Evolutionary conservation across 179 eudicot genomes (phyloP).

Genomic region (Corrigiola litoralis): DNA sequence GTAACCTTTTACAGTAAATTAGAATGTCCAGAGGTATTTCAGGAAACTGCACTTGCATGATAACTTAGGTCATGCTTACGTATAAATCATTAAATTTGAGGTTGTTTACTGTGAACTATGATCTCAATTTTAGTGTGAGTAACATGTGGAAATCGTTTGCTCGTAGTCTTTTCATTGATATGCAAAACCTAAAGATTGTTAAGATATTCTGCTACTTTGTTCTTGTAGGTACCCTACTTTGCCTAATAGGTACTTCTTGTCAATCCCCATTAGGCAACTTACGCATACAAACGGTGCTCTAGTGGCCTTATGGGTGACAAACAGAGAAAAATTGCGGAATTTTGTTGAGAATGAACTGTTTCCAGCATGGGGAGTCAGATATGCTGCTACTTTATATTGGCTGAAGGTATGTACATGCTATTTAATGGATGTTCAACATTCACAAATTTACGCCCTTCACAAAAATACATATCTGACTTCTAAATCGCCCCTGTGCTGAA

Average conservation of each 20-base stretch:
- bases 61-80: no score
- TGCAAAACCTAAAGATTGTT: background rate
- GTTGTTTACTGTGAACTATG: background rate
- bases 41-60: no score
- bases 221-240: constrained; percentile 75
- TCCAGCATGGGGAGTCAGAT: constrained; percentile 84
- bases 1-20: no score
- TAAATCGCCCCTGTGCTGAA: no score
- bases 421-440: background rate
- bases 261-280: constrained; percentile 74
- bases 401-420: constrained; percentile 51
- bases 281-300: constrained; percentile 72
- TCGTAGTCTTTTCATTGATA: no score
- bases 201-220: background rate
- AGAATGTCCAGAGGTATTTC: no score
- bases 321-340: constrained; percentile 74
- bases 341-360: constrained; percentile 88
- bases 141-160: no score
- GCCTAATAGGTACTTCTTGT: constrained; percentile 73
- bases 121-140: background rate
- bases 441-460: background rate
- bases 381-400: constrained; percentile 75
- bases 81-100: background rate
- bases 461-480: background rate
- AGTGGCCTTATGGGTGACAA: constrained; percentile 93